Conservation (phyloP, 768 basidiomycete species). For the Coprinopsis sp. region DNA sequence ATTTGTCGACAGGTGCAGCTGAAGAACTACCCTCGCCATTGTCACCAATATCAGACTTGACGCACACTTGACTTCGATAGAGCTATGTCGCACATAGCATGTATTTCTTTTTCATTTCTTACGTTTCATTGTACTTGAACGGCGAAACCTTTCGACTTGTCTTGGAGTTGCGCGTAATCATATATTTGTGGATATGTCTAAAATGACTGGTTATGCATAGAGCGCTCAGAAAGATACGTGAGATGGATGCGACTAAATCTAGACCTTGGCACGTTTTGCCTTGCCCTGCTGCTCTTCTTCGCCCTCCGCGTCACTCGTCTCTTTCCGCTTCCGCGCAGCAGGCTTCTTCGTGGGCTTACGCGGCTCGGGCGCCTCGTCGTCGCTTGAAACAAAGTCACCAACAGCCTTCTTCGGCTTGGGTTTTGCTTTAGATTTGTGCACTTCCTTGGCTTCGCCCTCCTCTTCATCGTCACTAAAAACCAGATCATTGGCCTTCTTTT, state of each 20-base stretch:
- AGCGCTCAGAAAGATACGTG: too few species aligned
- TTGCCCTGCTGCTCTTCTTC: constrained; percentile 25
- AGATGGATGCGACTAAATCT: too few species aligned
- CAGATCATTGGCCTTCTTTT: background rate
- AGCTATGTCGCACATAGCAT: too few species aligned
- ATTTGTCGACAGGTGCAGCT: background rate
- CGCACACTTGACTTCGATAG: too few species aligned
- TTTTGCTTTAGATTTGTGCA: constrained; percentile 30
- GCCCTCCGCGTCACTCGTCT: constrained; percentile 18
- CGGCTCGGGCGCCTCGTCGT: constrained; percentile 36
- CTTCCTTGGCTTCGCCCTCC: constrained; percentile 15
- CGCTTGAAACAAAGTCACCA: constrained; percentile 55
- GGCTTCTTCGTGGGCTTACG: constrained; percentile 15
- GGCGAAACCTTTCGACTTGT: too few species aligned
- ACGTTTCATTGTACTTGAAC: too few species aligned
- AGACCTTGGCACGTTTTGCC: background rate
- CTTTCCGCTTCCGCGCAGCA: constrained; percentile 14
- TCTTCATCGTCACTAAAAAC: too few species aligned
- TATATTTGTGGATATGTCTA: too few species aligned
- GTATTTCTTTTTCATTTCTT: background rate
- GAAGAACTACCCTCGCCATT: too few species aligned
- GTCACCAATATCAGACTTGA: too few species aligned
- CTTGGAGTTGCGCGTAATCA: too few species aligned
- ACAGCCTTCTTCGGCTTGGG: constrained; percentile 39
- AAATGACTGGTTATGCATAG: too few species aligned